These are phyloP conservation scores for Globisporangium okanoganense DNA, from an alignment of 352 stramenopile species.

Conservation along the genomic window DNA sequence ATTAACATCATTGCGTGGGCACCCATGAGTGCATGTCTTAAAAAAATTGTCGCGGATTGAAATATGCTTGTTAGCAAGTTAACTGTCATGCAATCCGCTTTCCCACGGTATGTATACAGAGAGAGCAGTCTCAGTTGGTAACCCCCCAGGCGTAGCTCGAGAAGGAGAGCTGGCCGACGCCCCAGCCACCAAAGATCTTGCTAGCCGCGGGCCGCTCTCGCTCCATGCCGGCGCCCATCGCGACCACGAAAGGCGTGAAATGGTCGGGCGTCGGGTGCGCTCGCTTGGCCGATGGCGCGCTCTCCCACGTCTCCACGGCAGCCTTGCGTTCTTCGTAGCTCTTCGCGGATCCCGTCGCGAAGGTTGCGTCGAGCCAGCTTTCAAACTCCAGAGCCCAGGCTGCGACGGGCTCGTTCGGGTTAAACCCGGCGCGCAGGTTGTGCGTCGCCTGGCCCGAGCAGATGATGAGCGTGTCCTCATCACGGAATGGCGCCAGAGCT, in stretches of 20 bases:
- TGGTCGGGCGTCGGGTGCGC: constrained; percentile 48
- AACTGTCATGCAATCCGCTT: too few species aligned
- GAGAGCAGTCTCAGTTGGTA: constrained; percentile 6
- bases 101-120: too few species aligned
- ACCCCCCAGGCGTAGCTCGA: constrained; percentile 34
- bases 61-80: too few species aligned
- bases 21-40: too few species aligned
- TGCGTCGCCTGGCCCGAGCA: constrained; percentile 58
- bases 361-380: constrained; percentile 29
- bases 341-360: constrained; percentile 18
- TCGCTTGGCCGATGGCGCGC: constrained; percentile 27
- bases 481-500: constrained; percentile 40
- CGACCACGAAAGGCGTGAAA: constrained; percentile 42
- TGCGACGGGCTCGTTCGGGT: constrained; percentile 11
- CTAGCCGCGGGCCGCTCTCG: constrained; percentile 20
- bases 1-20: too few species aligned
- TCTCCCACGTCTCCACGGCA: constrained; percentile 28
- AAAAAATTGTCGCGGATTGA: too few species aligned
- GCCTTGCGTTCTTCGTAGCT: constrained; percentile 22
- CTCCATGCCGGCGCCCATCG: constrained; percentile 40
- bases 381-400: constrained; percentile 34
- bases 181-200: constrained; percentile 32
- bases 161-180: constrained; percentile 32
- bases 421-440: constrained; percentile 26
- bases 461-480: constrained; percentile 72